These are phyloP conservation scores for Daphne laureola DNA, from an alignment of 441 rosid species.

Conservation along the genomic window DNA sequence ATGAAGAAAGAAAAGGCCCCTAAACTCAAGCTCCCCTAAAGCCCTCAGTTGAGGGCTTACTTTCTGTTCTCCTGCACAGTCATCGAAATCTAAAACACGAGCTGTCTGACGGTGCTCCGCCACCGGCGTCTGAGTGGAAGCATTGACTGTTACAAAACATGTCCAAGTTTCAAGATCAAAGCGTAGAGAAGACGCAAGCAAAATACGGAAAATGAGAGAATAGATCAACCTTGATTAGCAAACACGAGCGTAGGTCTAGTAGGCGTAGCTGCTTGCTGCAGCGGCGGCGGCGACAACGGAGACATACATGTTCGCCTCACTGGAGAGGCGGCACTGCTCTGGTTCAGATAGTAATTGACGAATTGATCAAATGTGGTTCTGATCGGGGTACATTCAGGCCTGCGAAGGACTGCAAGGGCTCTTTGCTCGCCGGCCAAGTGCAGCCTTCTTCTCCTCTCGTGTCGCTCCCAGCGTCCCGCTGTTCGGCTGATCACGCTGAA, in stretches of 20 bases:
- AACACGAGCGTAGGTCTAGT: constrained; percentile 3
- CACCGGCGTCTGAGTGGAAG: background rate
- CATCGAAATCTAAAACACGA: constrained; percentile 1
- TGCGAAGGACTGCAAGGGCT: constrained; percentile 26
- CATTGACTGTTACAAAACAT: background rate
- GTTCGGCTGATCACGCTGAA: constrained; percentile 25
- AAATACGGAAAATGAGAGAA: background rate
- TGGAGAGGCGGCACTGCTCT: constrained; percentile 15
- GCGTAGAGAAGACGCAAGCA: background rate
- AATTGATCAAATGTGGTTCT: constrained; percentile 20
- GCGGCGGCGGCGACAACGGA: constrained; percentile 15
- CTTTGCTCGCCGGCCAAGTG: constrained; percentile 28
- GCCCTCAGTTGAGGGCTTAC: constrained; percentile 39
- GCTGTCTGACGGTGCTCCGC: background rate
- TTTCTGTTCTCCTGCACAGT: background rate
- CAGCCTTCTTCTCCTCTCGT: constrained; percentile 23
- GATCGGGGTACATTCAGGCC: background rate
- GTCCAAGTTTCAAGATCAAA: background rate
- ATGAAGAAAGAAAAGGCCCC: constrained; percentile 9
- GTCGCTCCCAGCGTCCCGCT: constrained; percentile 17
- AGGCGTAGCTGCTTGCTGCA: background rate
- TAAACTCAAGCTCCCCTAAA: constrained; percentile 56
- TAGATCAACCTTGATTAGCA: constrained; percentile 3
- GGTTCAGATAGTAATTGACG: constrained; percentile 3
- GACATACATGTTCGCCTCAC: constrained; percentile 9